Conservation (phyloP, 2,329 filamentous ascomycete species). For the Fusarium albidum region DNA sequence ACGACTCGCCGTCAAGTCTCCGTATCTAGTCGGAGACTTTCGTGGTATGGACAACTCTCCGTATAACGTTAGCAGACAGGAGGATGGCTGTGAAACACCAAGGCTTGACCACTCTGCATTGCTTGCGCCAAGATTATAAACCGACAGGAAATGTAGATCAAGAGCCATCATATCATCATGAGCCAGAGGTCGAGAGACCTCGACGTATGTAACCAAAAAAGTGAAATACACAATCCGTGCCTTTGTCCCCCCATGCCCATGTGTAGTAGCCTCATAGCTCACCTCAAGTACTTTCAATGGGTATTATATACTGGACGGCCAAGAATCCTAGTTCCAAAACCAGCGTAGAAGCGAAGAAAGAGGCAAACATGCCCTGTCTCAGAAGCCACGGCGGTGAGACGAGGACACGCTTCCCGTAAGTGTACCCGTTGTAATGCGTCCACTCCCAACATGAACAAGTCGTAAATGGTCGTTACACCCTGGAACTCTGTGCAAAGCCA, state of each 20-base stretch:
- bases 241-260: constrained; percentile 7
- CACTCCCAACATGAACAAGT: constrained; percentile 33
- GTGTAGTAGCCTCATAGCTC: constrained; percentile 14
- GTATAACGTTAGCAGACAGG: no score
- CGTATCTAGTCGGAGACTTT: no score
- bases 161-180: constrained; percentile 34
- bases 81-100: no score
- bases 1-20: no score
- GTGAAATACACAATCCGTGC: constrained; percentile 24
- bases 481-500: constrained; percentile 5
- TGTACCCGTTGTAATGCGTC: constrained; percentile 24
- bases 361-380: not conserved
- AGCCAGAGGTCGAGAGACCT: constrained; percentile 21
- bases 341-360: constrained; percentile 9
- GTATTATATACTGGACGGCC: constrained; percentile 31
- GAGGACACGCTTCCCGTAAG: constrained; percentile 28
- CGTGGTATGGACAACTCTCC: no score
- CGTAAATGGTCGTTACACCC: constrained; percentile 36
- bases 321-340: constrained; percentile 10
- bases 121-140: no score
- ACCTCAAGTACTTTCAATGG: constrained; percentile 23
- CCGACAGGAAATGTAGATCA: constrained; percentile 3
- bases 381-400: constrained; percentile 7
- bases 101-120: no score
- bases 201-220: constrained; percentile 16